phyloP scores from a whole-genome alignment of 345 rosid species.

The Trapa incisa region DNA sequence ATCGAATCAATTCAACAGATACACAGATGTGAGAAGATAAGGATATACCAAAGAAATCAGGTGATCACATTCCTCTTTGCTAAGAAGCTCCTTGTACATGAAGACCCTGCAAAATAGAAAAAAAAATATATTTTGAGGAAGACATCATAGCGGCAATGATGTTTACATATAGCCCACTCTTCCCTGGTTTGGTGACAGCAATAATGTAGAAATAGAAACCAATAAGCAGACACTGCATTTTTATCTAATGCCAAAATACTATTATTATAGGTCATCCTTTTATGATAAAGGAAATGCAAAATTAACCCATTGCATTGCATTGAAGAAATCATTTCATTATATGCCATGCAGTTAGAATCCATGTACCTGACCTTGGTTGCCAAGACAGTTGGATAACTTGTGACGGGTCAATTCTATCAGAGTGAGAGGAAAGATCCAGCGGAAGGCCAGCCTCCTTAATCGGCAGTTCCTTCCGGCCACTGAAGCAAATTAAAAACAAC shows the following conservation, averaged over 20 bases:
- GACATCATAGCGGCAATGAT: not conserved
- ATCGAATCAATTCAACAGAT: not conserved
- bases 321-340: conserved; percentile 2
- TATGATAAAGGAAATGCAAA: not conserved
- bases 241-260: too few species aligned
- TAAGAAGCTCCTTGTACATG: conserved; percentile 51
- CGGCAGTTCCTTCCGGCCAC: conserved; percentile 66
- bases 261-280: not conserved
- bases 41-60: conserved; percentile 49
- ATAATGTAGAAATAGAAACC: not conserved
- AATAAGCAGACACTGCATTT: not conserved
- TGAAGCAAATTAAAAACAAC: conserved; percentile 1
- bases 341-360: conserved; percentile 1
- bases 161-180: not conserved
- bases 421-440: conserved; percentile 18
- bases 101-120: conserved; percentile 50
- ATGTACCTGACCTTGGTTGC: conserved; percentile 96
- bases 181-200: not conserved
- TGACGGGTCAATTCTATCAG: conserved; percentile 45
- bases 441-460: conserved; percentile 21
- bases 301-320: not conserved
- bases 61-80: conserved; percentile 68
- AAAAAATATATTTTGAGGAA: conserved; percentile 5
- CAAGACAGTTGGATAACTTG: conserved; percentile 64
- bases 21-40: conserved; percentile 3